Conservation (phyloP, 495 filamentous ascomycete genomes). For the Penicillium daleae region DNA sequence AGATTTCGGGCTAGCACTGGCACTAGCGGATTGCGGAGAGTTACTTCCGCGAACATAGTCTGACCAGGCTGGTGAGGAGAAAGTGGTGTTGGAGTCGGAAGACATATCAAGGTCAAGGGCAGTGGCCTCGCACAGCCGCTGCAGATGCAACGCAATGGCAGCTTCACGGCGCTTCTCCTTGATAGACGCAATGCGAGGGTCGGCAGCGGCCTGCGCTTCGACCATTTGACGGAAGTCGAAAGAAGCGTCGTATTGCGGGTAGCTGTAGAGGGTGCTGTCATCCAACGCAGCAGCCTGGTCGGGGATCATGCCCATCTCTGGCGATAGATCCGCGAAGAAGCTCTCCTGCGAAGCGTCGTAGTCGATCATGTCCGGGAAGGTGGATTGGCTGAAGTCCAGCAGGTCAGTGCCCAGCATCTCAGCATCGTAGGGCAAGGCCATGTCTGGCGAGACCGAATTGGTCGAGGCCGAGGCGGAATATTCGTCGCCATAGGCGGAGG, state of each 20-base stretch:
- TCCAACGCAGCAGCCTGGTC: slow-evolving; percentile 34
- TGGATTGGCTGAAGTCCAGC: slow-evolving; percentile 25
- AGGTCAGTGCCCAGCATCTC: slow-evolving; percentile 31
- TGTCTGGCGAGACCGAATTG: slow-evolving; percentile 42
- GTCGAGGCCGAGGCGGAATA: slow-evolving; percentile 39
- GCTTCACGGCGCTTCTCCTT: slow-evolving; percentile 53
- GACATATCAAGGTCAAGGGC: slow-evolving; percentile 36
- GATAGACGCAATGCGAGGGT: slow-evolving; percentile 36
- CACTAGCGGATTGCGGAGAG: slow-evolving; percentile 26
- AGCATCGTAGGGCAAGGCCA: slow-evolving; percentile 33
- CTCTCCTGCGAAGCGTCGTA: slow-evolving; percentile 29
- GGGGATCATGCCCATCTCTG: slow-evolving; percentile 29
- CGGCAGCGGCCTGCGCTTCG: slow-evolving; percentile 45
- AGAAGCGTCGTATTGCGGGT: slow-evolving; percentile 25
- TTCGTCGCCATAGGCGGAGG: slow-evolving; percentile 35
- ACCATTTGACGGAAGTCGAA: slow-evolving; percentile 42
- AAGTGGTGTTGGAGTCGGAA: slow-evolving; percentile 39
- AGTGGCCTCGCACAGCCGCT: slow-evolving; percentile 41
- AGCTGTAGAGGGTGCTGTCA: slow-evolving; percentile 29
- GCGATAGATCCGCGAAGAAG: slow-evolving; percentile 25
- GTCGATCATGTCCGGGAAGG: slow-evolving; percentile 36
- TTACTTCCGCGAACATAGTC: slow-evolving; percentile 35
- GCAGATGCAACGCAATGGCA: slow-evolving; percentile 47
- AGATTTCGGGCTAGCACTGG: slow-evolving; percentile 27
- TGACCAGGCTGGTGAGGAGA: slow-evolving; percentile 45